Evolutionary conservation across 495 filamentous ascomycete species (phyloP), one percentile per base, ranked within the genome.

Genomic region (Wilcoxina mikolae): DNA sequence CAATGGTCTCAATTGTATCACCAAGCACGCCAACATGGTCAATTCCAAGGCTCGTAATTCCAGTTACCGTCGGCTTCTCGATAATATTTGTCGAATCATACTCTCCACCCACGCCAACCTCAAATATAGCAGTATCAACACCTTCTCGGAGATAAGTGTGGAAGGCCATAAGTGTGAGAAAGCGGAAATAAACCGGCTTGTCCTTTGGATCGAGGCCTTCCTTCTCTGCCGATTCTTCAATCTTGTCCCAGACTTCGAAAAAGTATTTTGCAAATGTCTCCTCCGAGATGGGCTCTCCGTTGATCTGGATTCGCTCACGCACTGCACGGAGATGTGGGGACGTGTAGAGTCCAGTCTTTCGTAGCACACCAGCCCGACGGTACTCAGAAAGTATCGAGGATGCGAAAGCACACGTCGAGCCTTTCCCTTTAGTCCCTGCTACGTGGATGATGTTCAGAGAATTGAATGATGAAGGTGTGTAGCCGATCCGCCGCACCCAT

Each of bases 61-160:
- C 88, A 2, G 76, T 76, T 1, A 78, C 84, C 12, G 78, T 78
- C 4, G 90, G 90, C 23, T 75, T 69, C 18, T 75, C 72, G 17
- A 95, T 77, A n/a, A 96, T 76, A 61, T 98, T 98, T 4, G 91
- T 98, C 23, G 83, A 82, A 57, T 98, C 91, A 63, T 83, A 90
- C 68, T 94, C 85, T 29, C 91, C 91, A 2, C 91, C 91, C 51
- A 96, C 83, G 2, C 93, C 93, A 43, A 86, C 90, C 66, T 96
- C 91, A 46, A 95, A 89, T 2, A 96, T 75, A 1, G 88, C 86
- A 0, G 78, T 78, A 55, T 94, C 78, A 4, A 95, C 82, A 4
- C 78, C 79, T 67, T 94, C 86, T 38, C 75, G 72, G 29, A 96
- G 57, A 62, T 88, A 98, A 4, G 85, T 77, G 61, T 95, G 86